Base-by-base conservation (phyloP, 2,329 filamentous ascomycete genomes). In the Pyricularia grisea region DNA sequence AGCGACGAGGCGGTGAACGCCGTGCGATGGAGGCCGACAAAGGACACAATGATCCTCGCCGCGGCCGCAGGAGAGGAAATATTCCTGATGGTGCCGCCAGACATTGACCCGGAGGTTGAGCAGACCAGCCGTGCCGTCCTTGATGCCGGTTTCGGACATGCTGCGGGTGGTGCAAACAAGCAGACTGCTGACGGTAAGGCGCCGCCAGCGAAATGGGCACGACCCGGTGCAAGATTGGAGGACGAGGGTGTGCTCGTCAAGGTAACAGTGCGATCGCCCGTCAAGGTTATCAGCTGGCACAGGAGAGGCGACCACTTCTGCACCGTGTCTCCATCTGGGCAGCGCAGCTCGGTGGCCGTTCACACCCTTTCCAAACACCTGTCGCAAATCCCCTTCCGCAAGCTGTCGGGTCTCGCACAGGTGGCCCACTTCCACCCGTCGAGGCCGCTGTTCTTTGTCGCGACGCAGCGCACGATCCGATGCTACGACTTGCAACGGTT, bases 341-440 rank as follows among this genome's bases (percentile, higher is more conserved):
- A 92, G 76, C 86, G 87, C 73, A 90, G 87, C 75, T 92, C 95
- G 4, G 92, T 99, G 68, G 90, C 93, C 68, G 97, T 99, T 71
- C 95, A 99, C 81, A 97, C 94, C 0, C 83, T 99, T 71, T 95
- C 92, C 69, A 97, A 97, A 79, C 95, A 99, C 80, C 86, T 94
- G 65, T 97, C 93, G 2, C 95, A 99, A 79, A 90, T 95, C 72
- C 96, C 95, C 30, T 98, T 99, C 88, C 91, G 92, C 71, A 85
- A 84, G 68, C 79, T 87, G 33, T 89, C 93, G 66, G 92, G 90
- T 66, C 84, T 92, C 69, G 86, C 94, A 1, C 94, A 98, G 79
- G 91, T 91, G 0, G 94, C 93, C 4, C 92, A 94, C 73, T 99
- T 99, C 85, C 96, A 99, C 79, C 95, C 95, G 1, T 92, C 90